phyloP scores from a whole-genome alignment of 306 rosid genomes.

The Spatholobus suberectus region DNA sequence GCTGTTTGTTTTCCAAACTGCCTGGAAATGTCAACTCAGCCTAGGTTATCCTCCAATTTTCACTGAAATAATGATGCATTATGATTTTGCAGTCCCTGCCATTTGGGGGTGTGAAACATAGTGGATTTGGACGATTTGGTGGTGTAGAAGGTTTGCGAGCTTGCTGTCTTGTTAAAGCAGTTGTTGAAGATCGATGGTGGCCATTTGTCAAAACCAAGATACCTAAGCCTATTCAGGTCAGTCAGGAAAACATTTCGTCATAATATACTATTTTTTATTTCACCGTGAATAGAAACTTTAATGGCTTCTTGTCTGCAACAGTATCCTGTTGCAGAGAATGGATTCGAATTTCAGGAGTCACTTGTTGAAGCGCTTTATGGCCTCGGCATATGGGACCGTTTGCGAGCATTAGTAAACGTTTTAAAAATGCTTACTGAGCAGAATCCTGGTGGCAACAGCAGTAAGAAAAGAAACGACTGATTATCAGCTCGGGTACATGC shows the following conservation, averaged over 20 bases:
- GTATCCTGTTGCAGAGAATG: conserved; percentile 86
- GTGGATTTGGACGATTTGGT: conserved; percentile 94
- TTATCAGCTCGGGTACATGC: background rate
- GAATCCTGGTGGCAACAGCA: conserved; percentile 44
- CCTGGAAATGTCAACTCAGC: background rate
- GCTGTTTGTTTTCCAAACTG: background rate
- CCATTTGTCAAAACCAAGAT: conserved; percentile 78
- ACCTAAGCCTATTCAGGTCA: conserved; percentile 90
- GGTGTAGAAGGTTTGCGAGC: conserved; percentile 92
- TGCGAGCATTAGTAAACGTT: conserved; percentile 76
- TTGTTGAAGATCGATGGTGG: conserved; percentile 95
- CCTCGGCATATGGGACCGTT: conserved; percentile 74
- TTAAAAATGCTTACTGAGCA: conserved; percentile 71
- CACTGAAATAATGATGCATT: conserved; percentile 29
- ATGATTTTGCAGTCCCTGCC: conserved; percentile 80
- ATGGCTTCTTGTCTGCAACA: conserved; percentile 35
- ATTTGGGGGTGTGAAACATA: conserved; percentile 89
- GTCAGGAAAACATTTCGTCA: conserved; percentile 20
- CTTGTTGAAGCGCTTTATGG: conserved; percentile 82
- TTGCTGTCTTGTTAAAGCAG: conserved; percentile 89
- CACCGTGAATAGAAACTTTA: background rate
- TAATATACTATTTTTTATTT: background rate
- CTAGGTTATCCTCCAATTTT: conserved; percentile 5
- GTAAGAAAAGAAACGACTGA: conserved; percentile 54
- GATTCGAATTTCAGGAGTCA: conserved; percentile 82